A percentile compares a stretch with the other conserved stretches of the same genome.
Conservation (phyloP, 768 basidiomycete species). For the Hygrocybe punicea region DNA sequence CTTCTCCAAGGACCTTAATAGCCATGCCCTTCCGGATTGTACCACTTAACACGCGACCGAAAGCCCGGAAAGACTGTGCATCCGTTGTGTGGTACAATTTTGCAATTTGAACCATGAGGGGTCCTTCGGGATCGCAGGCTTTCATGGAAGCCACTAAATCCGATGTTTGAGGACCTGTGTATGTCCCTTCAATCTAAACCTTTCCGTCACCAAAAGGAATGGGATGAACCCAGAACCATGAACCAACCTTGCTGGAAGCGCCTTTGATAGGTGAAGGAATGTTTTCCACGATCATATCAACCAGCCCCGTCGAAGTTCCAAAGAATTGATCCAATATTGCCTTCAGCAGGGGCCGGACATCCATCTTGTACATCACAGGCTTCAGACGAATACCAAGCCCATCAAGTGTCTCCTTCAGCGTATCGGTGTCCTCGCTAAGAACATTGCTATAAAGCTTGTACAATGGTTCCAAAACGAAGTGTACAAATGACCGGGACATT, state of each 20-base stretch:
- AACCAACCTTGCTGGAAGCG: conserved; percentile 56
- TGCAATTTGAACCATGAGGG: conserved; percentile 87
- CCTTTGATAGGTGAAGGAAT: conserved; percentile 77
- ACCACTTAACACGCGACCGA: conserved; percentile 91
- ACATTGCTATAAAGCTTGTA: conserved; percentile 98
- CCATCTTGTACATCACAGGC: conserved; percentile 97
- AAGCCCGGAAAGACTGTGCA: conserved; percentile 94
- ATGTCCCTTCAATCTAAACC: conserved; percentile 71
- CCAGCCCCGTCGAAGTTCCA: conserved; percentile 80
- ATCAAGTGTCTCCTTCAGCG: conserved; percentile 72
- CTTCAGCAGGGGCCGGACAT: conserved; percentile 90
- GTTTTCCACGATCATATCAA: conserved; percentile 88
- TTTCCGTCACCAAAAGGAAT: background rate
- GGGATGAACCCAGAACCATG: too few relatives aligned
- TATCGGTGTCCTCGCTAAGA: conserved; percentile 89
- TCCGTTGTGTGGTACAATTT: conserved; percentile 97
- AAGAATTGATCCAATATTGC: conserved; percentile 96
- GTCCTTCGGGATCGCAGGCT: conserved; percentile 76
- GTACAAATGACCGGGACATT: conserved; percentile 80
- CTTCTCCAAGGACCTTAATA: conserved; percentile 96
- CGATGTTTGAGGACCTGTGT: conserved; percentile 83
- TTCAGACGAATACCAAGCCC: conserved; percentile 82
- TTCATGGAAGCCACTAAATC: conserved; percentile 78
- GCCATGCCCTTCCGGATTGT: conserved; percentile 79
- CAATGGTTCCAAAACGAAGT: conserved; percentile 93